These are phyloP conservation scores for Carpinus fangiana DNA, from an alignment of 306 rosid species.

Conservation along the genomic window DNA sequence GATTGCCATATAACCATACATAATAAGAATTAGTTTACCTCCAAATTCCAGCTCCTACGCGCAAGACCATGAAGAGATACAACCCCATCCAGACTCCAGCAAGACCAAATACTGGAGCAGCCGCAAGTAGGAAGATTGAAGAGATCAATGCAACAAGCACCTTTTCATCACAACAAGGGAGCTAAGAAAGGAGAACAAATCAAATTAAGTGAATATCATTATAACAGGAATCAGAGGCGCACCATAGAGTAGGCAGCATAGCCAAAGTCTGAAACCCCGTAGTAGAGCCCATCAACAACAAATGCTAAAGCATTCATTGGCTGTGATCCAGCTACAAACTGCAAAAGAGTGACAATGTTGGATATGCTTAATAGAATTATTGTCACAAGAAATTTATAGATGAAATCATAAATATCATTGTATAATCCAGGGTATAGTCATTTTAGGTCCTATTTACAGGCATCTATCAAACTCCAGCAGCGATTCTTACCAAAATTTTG, in stretches of 20 bases:
- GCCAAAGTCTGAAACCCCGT: slow-evolving; percentile 91
- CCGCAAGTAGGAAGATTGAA: slow-evolving; percentile 62
- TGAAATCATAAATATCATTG: background rate
- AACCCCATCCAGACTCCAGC: slow-evolving; percentile 90
- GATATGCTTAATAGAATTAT: slow-evolving; percentile 27
- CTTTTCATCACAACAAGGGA: slow-evolving; percentile 39
- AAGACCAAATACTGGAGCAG: slow-evolving; percentile 74
- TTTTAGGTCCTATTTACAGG: background rate
- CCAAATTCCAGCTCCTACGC: slow-evolving; percentile 79
- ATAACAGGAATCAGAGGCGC: slow-evolving; percentile 21
- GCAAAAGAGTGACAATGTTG: slow-evolving; percentile 28
- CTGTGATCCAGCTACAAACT: slow-evolving; percentile 97
- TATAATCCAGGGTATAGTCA: background rate
- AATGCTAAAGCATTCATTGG: slow-evolving; percentile 93
- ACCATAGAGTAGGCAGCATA: slow-evolving; percentile 96
- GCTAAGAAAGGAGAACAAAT: slow-evolving; percentile 18
- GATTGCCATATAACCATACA: background rate
- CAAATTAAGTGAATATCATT: slow-evolving; percentile 7
- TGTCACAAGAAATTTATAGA: background rate
- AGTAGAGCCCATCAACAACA: slow-evolving; percentile 90
- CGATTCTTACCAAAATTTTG: background rate
- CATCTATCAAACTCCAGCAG: background rate
- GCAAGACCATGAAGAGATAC: slow-evolving; percentile 86
- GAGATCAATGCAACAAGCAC: slow-evolving; percentile 64
- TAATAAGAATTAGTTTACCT: slow-evolving; percentile 47